Base-by-base conservation (phyloP, 306 rosid genomes). In the Cucurbita maxima region DNA sequence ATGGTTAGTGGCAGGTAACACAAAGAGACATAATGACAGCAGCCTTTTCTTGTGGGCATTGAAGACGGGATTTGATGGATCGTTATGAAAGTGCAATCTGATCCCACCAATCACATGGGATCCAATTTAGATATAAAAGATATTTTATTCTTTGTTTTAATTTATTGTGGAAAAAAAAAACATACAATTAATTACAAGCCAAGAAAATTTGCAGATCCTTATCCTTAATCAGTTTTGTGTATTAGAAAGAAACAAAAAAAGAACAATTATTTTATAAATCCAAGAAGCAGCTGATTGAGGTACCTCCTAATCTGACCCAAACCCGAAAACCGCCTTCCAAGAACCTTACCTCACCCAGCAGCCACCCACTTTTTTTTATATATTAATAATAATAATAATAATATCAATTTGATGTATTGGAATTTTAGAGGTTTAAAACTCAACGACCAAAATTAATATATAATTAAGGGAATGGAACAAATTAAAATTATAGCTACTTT, bases 71-170 rank as follows among this genome's bases (percentile, higher is more conserved):
- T 60, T 58, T 37, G 68, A 60, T 60, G 45, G 12, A 13, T 1
- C 2, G 8, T 41, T 6, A 6, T 41, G 10, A 14, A 59, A 3
- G 34, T 13, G 68, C 20, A 60, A 15, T 63, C n/a, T 48, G 70
- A 62, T 62, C 50, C 70, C 30, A 62, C 70, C 70, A 62, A 62
- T 62, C 70, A 62, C 70, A 41, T 62, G 70, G 63, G 15, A 50
- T 50, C 61, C 11, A 53, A 50, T 8, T n/a, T 20, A 56, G 1
- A 8, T 56, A 18, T 57, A 25, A 25, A 57, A 57, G 8, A 57
- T 54, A 14, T 54, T 54, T 9, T 22, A 20, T 10, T 9, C 61
- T 20, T 3, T 55, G 14, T 19, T 57, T 41, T 30, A 30, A 30
- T 30, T 30, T 2, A 30, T 30, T 30, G 34, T 30, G 25, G 25